Evolutionary conservation across 139 green algal species (phyloP), one percentile per base, ranked within the genome.

Genomic region (Zygnema cylindricum): DNA sequence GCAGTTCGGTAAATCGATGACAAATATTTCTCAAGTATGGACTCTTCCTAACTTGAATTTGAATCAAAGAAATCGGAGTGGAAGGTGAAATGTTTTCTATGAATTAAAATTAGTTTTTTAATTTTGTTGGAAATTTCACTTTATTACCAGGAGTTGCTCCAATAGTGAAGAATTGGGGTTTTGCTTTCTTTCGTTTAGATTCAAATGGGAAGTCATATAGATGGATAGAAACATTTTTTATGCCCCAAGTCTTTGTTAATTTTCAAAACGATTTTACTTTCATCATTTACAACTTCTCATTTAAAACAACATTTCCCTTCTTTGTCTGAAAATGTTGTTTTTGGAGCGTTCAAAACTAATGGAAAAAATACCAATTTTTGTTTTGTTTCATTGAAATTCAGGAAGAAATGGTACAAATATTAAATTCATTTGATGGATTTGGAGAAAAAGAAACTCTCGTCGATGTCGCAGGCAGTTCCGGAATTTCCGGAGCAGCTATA

Each of bases 381-480:
- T 41, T 79, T 3, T 79, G 16, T 79, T 43, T 23, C 16, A 40
- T 23, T 79, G 7, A 16, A n/a, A 23, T 43, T 11, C 71, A 79
- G 71, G 71, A 79, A 43, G 38, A 41, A 79, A 16, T 79, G 3
- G 36, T 3, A 11, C 11, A 7, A 41, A 79, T 79, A 25, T 43
- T 79, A 16, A 79, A 16, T 7, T 7, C 71, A 41, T 79, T 40
- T 16, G 36, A 41, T 79, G 71, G 38, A 43, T 79, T 79, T 79
- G 71, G 71, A 11, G 71, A 79, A 16, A 16, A 79, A 16, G 71
- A 16, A 7, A 79, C 71, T 41, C 71, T 79, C 36, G 71, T 79
- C 11, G 71, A 79, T 16, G 71, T 79, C 11, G 71, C 71, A 23
- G 71, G 71, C 71, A 43, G 71, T 16, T 3, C 21, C 7, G 71